These are phyloP conservation scores for Sporobolomyces phaffii DNA, from an alignment of 768 basidiomycete genomes.

Conservation along the genomic window DNA sequence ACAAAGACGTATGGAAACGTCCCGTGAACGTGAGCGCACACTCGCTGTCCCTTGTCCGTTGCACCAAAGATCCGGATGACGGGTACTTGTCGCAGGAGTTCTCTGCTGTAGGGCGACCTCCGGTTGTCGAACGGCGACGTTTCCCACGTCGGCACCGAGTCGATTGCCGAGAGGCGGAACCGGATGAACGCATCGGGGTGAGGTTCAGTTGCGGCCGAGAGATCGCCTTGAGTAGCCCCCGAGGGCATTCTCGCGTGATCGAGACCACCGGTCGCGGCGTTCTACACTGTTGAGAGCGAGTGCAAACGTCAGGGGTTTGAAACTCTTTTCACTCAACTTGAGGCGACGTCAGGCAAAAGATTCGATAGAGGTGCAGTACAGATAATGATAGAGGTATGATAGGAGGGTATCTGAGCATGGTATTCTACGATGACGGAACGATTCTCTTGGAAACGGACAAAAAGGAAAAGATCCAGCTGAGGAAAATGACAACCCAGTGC, in stretches of 20 bases:
- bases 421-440: background rate
- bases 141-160: background rate
- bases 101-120: constrained; percentile 17
- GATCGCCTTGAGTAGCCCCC: background rate
- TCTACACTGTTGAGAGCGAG: background rate
- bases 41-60: constrained; percentile 66
- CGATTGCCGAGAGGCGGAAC: constrained; percentile 25
- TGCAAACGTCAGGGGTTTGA: too few species aligned
- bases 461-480: background rate
- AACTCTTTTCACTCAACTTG: too few species aligned
- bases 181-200: constrained; percentile 15
- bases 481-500: background rate
- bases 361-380: too few species aligned
- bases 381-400: background rate
- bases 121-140: constrained; percentile 16
- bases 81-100: constrained; percentile 49
- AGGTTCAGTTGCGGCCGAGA: constrained; percentile 1
- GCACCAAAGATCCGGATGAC: constrained; percentile 79
- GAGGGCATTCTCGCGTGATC: background rate
- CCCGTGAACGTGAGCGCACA: constrained; percentile 86
- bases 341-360: too few species aligned
- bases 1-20: constrained; percentile 90
- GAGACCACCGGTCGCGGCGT: too few species aligned
- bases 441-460: background rate
- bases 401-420: background rate